Percentiles rank a stretch among this genome's conserved stretches.
Evolutionary conservation across 768 basidiomycete species (phyloP).

Genomic region (Phaeotremella fagi): DNA sequence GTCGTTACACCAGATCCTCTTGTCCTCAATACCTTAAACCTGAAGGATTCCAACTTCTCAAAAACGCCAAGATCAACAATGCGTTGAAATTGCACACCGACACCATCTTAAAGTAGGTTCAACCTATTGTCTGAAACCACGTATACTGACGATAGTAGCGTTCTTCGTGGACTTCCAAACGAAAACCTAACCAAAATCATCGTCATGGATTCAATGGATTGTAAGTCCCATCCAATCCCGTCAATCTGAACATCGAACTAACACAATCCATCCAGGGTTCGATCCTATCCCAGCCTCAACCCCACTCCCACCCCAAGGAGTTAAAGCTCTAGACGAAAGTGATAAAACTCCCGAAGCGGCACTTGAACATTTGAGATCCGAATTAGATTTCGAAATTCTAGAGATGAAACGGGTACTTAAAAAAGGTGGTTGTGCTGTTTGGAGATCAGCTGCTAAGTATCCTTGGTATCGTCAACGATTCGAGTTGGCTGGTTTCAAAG

Average conservation of each 20-base stretch:
- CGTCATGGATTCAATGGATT: slow-evolving; percentile 65
- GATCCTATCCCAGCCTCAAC: slow-evolving; percentile 44
- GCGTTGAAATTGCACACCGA: slow-evolving; percentile 69
- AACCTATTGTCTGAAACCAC: neutral
- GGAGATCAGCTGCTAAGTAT: slow-evolving; percentile 60
- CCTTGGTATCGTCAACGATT: slow-evolving; percentile 67
- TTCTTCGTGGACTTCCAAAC: slow-evolving; percentile 52
- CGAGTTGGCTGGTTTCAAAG: slow-evolving; percentile 55
- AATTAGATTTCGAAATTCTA: slow-evolving; percentile 57
- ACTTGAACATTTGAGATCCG: slow-evolving; percentile 47
- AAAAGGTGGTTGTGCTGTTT: slow-evolving; percentile 61
- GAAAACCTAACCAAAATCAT: slow-evolving; percentile 60
- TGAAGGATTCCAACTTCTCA: slow-evolving; percentile 58
- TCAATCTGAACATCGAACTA: slow-evolving; percentile 12
- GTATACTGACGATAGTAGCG: slow-evolving; percentile 42
- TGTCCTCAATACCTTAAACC: slow-evolving; percentile 62
- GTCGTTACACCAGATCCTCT: slow-evolving; percentile 58
- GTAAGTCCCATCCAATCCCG: slow-evolving; percentile 10
- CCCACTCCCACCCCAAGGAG: slow-evolving; percentile 22
- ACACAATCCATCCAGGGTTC: slow-evolving; percentile 23
- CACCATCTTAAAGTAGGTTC: slow-evolving; percentile 60
- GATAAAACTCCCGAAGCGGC: slow-evolving; percentile 49
- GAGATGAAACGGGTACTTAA: slow-evolving; percentile 60
- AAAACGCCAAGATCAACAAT: slow-evolving; percentile 50
- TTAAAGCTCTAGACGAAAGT: slow-evolving; percentile 53